phyloP scores from a whole-genome alignment of 306 rosid species.

The Castanea sativa region DNA sequence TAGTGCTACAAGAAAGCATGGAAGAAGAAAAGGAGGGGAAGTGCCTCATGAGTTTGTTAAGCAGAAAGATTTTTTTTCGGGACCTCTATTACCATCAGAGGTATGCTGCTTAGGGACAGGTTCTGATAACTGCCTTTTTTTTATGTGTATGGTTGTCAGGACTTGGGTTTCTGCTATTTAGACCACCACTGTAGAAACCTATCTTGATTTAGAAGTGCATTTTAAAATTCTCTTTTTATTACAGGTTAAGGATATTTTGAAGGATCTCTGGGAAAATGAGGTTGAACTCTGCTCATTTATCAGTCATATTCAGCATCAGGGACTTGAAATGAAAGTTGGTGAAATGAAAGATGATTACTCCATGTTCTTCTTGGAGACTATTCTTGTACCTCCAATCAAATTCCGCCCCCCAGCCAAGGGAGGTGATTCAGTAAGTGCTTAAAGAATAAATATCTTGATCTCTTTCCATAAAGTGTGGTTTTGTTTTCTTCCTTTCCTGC shows the following conservation, averaged over 20 bases:
- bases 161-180: neutral
- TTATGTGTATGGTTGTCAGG: neutral
- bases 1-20: slow-evolving; percentile 27
- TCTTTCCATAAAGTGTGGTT: neutral
- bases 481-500: neutral
- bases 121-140: neutral
- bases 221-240: slow-evolving; percentile 7
- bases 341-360: slow-evolving; percentile 63
- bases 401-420: slow-evolving; percentile 88
- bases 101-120: slow-evolving; percentile 37
- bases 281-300: slow-evolving; percentile 55
- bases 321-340: slow-evolving; percentile 60
- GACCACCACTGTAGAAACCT: neutral
- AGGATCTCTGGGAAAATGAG: slow-evolving; percentile 74
- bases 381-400: slow-evolving; percentile 88
- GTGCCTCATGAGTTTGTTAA: slow-evolving; percentile 29
- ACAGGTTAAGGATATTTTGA: slow-evolving; percentile 60
- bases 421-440: slow-evolving; percentile 69
- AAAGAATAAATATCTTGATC: neutral
- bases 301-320: slow-evolving; percentile 70
- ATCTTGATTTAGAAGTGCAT: neutral
- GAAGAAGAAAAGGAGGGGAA: slow-evolving; percentile 10
- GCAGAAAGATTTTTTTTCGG: slow-evolving; percentile 38
- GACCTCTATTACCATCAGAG: slow-evolving; percentile 69
- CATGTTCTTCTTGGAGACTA: slow-evolving; percentile 79